A percentile compares a stretch with the other conserved stretches of the same genome.
These are phyloP conservation scores for Penicillium herquei DNA, from an alignment of 495 filamentous ascomycete species.

Conservation along the genomic window DNA sequence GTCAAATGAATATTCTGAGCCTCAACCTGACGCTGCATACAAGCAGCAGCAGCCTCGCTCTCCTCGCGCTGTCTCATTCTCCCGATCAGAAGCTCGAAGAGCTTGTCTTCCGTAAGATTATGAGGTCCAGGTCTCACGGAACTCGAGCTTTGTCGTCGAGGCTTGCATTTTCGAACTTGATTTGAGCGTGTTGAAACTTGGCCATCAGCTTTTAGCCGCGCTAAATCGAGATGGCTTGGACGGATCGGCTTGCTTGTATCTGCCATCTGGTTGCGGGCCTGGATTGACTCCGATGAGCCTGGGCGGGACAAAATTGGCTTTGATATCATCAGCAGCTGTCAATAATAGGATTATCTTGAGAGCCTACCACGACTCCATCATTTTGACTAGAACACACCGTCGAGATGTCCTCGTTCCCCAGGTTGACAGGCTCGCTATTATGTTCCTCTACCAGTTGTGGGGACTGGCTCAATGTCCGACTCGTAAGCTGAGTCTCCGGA, in stretches of 20 bases:
- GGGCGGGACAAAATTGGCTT: not conserved
- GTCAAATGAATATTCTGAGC: constrained; percentile 19
- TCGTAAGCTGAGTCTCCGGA: no score
- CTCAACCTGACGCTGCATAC: constrained; percentile 27
- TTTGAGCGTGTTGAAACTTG: constrained; percentile 18
- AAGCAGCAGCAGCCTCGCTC: constrained; percentile 22
- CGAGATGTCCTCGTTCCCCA: no score
- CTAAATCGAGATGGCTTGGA: not conserved
- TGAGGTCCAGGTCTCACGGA: not conserved
- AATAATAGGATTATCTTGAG: no score
- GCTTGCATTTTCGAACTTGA: constrained; percentile 6
- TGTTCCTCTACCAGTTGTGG: no score
- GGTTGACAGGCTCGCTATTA: no score
- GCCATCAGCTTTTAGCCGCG: not conserved
- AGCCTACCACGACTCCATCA: no score
- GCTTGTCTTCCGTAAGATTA: constrained; percentile 29
- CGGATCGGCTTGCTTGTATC: not conserved
- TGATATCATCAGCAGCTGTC: not conserved
- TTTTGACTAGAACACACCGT: no score
- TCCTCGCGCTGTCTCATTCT: constrained; percentile 38
- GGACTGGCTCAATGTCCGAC: no score
- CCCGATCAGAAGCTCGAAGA: constrained; percentile 38
- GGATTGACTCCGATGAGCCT: not conserved
- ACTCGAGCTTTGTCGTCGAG: constrained; percentile 1
- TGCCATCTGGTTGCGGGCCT: not conserved